Base-by-base conservation (phyloP, 305 asterid genomes). In the Fraxinus platypoda region DNA sequence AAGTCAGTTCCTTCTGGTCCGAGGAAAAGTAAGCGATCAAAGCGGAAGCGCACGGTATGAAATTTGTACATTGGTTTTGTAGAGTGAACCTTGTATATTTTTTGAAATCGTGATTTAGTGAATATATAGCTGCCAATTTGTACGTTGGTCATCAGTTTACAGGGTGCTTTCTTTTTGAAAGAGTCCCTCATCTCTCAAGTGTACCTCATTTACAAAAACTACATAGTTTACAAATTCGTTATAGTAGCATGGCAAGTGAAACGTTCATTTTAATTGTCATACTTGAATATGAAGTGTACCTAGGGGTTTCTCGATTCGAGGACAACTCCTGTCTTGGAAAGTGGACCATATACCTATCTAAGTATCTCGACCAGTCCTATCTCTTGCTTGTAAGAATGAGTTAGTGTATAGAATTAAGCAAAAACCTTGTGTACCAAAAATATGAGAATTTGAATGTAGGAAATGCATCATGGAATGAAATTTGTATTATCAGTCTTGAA, bases 41-140 rank as follows among this genome's bases (percentile, higher is more conserved):
- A 91, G 90, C 82, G 90, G 84, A 93, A 93, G 93, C 97, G 98
- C 79, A 84, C 94, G 81, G 98, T 90, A 87, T 95, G 93, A 95
- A 79, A 83, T 30, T 30, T 84, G 81, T 82, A 26, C 49, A 81
- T 76, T 78, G 84, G 79, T 89, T 91, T 82, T 90, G 91, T 88
- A 90, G 93, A 59, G 83, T 78, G 87, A 83, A 89, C 62, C 82
- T 70, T 89, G 92, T 92, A 92, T 90, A 92, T 87, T 90, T 88
- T 74, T 54, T 82, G 82, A 83, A 81, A 21, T 79, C 81, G 83
- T 89, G 74, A 86, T 38, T 68, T 84, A 87, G 87, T 87, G 83
- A 77, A 84, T 79, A 86, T 89, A 87, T 84, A 90, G 93, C 25
- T 75, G 83, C 92, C 89, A 88, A 88, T 87, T 89, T 90, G 87